Base-by-base conservation (phyloP, 371 early-diverging fungal genomes). In the Mucor sp. region DNA sequence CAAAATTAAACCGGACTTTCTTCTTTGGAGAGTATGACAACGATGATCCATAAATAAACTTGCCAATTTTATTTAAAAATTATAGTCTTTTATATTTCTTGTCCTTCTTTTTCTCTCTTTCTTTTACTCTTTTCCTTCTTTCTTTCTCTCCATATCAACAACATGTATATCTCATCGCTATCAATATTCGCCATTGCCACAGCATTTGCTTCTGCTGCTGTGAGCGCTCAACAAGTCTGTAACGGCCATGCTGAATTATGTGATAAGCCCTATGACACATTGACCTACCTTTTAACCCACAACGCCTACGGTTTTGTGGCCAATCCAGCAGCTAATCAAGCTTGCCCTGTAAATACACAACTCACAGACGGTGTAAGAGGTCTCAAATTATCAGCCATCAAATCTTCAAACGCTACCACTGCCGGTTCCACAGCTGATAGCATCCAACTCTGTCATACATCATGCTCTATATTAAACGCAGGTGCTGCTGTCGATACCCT, bases 241-340 rank as follows among this genome's bases (percentile, higher is more conserved):
- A 93, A 93, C 69, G 94, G 94, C 0, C 85, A 90, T 66, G 65
- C 77, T 0, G 86, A 86, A 58, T 81, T 88, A n/a, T 93, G 94
- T 66, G 67, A 77, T 60, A 83, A 80, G 68, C 67, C 74, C 4
- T 92, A 89, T 66, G 71, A 84, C 66, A 58, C 81, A 48, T 72
- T 93, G 15, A 80, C 89, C 2, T 89, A 82, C 56, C 69, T 87
- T 1, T 72, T 88, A n/a, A 91, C 93, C 7, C 94, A 93, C 77
- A 93, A 93, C 69, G 82, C 93, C 0, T 94, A 85, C 70, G 89
- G 90, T 27, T 79, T 65, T 60, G 66, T 73, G 12, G 74, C 71
- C 11, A 87, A 82, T 41, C 67, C 82, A n/a, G 92, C 91, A 4
- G 82, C 88, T 30, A 93, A 90, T 68, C 94, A 93, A 76, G 67